phyloP scores from a whole-genome alignment of 2,329 filamentous ascomycete species.

The Leptographium wingfieldii region DNA sequence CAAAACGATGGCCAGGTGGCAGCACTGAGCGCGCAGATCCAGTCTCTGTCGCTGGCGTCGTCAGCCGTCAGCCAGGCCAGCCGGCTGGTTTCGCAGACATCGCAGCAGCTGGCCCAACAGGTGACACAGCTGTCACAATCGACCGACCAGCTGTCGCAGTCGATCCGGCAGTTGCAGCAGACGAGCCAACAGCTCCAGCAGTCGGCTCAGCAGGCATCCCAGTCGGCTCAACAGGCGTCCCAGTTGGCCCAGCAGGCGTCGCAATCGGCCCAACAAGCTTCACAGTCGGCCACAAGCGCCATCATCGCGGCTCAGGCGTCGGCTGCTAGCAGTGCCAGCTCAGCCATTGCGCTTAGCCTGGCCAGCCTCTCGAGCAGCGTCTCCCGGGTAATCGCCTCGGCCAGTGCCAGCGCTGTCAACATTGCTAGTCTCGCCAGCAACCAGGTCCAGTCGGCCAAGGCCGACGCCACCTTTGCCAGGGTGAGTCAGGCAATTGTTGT shows the following conservation, averaged over 20 bases:
- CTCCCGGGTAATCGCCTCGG: conserved; percentile 16
- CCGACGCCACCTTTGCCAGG: conserved; percentile 19
- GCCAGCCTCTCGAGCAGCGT: conserved; percentile 18
- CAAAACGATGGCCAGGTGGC: conserved; percentile 15
- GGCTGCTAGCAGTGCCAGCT: conserved; percentile 18
- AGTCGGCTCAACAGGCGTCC: conserved; percentile 16
- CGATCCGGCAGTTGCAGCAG: conserved; percentile 14
- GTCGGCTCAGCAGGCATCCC: conserved; percentile 15
- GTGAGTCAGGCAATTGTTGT: conserved; percentile 11
- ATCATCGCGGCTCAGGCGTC: conserved; percentile 12
- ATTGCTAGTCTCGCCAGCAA: conserved; percentile 15
- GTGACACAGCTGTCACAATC: conserved; percentile 19
- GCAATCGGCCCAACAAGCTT: conserved; percentile 12
- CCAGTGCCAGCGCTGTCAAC: conserved; percentile 14
- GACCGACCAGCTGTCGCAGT: conserved; percentile 19
- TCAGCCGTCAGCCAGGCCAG: conserved; percentile 17
- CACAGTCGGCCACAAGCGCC: conserved; percentile 12
- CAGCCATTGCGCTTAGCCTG: conserved; percentile 15
- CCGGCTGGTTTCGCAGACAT: conserved; percentile 19
- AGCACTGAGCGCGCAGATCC: conserved; percentile 17
- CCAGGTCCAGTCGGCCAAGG: conserved; percentile 18
- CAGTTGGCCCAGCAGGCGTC: conserved; percentile 15
- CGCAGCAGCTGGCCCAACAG: conserved; percentile 19
- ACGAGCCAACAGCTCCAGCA: conserved; percentile 15
- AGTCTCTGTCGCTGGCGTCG: conserved; percentile 19